Base-by-base conservation (phyloP, 371 early-diverging fungal genomes). In the Saksenaea oblongispora region DNA sequence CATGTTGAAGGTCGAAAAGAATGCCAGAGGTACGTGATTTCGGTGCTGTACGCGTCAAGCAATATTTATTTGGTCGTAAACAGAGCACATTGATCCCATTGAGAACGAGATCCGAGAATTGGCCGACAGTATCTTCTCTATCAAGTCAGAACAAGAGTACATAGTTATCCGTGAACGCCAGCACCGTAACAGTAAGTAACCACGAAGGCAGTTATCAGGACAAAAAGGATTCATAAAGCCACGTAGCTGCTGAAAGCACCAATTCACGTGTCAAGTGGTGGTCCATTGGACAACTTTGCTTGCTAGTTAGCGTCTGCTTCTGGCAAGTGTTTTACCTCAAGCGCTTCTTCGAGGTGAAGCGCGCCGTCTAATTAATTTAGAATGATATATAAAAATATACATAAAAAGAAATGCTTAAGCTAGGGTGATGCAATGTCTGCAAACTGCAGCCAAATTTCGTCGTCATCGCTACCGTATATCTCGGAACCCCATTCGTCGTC, bases 241-340 rank as follows among this genome's bases (percentile, higher is more conserved):
- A 26, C 17, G 47, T 75, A 91, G 91, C 92, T 71, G 89, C 87
- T 64, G 89, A 91, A 72, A 85, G 85, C 71, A 90, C 90, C n/a
- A 89, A 91, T 70, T 66, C 82, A 34, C 87, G 92, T 67, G 91
- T 91, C 35, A 84, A 88, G 58, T 89, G 89, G 87, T 91, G 92
- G 92, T 89, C 91, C 14, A 63, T 89, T 31, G 76, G 86, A 42
- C 89, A 92, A 71, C 69, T 84, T 35, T 72, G 60, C n/a, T 70
- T 91, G 60, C 70, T 92, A 39, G 70, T 86, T 36, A 78, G 73
- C 44, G 91, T 89, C 56, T 87, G 88, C 68, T 67, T 80, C 39
- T 89, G 85, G 83, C 93, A 92, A 70, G 82, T 92, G 54, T 82
- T 75, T 44, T 91, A 90, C 61, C 80, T 91, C 51, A 90, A 87